Evolutionary conservation across 306 rosid genomes (phyloP), one percentile per base, ranked within the genome.

Genomic region (Fragaria ananassa): DNA sequence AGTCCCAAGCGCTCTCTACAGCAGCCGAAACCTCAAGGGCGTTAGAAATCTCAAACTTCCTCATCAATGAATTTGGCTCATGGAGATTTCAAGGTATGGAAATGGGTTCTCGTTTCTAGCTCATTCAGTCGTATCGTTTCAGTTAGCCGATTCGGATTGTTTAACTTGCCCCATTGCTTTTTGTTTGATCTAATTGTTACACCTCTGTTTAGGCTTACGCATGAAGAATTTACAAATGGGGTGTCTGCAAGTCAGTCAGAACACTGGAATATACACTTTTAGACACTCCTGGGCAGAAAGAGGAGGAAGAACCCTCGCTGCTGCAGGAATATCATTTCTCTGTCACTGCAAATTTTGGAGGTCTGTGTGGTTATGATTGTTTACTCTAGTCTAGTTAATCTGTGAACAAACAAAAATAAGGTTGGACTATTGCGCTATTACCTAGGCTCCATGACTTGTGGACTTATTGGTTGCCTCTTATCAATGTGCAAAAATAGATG

Each of bases 401-500:
- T 35, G 9, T 51, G 27, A 39, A 41, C 5, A 14, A 27, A 8
- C 5, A 14, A 27, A 8, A 51, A n/a, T 12, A 49, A 9, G 53
- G 54, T 66, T 68, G 51, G 53, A 23, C 25, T 15, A 41, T 61
- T 83, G 81, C 87, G 83, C 91, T 51, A 34, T 78, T 85, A 85
- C 82, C 49, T 27, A 80, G 93, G 89, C 89, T 76, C 76, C 83
- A 71, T 78, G 74, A 78, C 53, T 23, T 21, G 19, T 31, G 47
- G 41, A 53, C 27, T 72, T 35, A 75, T 66, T 54, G 82, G 84
- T 51, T 62, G 89, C 80, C 89, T 70, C 21, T 37, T 58, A 1
- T 77, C 10, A 35, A 71, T 49, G 91, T 84, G 96, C 96, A 74
- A 19, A 78, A 57, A 81, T 31, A 4, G 60, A 81, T 82, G 18